These are phyloP conservation scores for Elsinoe australis DNA, from an alignment of 2,329 filamentous ascomycete genomes.

Conservation along the genomic window DNA sequence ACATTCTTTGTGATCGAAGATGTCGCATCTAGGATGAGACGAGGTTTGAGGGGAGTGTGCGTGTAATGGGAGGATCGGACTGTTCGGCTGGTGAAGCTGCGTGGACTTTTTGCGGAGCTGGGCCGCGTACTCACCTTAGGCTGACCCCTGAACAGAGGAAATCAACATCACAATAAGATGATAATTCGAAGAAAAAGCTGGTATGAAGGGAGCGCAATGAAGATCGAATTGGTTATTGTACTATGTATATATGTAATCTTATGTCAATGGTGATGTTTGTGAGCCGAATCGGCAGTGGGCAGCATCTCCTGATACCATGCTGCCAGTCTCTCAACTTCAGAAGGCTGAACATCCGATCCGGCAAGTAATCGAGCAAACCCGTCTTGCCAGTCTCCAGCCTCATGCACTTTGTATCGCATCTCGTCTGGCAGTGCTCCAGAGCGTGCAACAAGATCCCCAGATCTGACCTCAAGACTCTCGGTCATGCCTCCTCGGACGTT, in stretches of 20 bases:
- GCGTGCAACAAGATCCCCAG: background rate
- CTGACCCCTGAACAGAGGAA: background rate
- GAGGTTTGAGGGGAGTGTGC: background rate
- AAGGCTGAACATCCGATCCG: background rate
- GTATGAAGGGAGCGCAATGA: too few species aligned
- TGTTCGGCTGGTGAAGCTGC: background rate
- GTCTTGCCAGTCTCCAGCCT: background rate
- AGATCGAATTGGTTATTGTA: too few species aligned
- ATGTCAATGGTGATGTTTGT: too few species aligned
- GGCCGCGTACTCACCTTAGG: background rate
- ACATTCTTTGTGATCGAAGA: background rate
- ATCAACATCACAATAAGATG: too few species aligned
- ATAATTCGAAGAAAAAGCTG: too few species aligned
- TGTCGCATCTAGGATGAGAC: background rate
- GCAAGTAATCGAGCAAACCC: background rate
- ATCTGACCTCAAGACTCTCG: background rate
- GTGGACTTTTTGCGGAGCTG: slow-evolving; percentile 13
- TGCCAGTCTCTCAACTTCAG: too few species aligned
- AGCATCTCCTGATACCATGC: too few species aligned
- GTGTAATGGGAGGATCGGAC: background rate
- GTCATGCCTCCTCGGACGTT: background rate
- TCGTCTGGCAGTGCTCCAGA: background rate
- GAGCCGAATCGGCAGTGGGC: too few species aligned
- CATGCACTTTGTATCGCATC: background rate
- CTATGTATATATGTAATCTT: too few species aligned